phyloP scores from a whole-genome alignment of 805 yeast genomes.

The Yarrowia alimentaria region DNA sequence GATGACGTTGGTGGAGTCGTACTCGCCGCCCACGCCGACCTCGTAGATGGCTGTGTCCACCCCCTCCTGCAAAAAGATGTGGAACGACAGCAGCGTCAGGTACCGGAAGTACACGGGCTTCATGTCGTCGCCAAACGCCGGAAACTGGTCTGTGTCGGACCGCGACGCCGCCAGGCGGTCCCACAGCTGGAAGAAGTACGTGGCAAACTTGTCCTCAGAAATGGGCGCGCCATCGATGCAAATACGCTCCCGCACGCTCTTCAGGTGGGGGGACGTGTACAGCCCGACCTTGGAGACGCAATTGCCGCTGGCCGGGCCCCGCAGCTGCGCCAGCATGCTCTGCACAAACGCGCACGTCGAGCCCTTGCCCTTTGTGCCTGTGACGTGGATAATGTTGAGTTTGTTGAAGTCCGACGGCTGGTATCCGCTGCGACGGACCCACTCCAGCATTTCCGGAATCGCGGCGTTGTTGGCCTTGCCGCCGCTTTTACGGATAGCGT shows the following conservation, averaged over 20 bases:
- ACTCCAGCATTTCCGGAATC: slow-evolving; percentile 81
- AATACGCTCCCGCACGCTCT: slow-evolving; percentile 87
- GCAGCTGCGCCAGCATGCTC: slow-evolving; percentile 69
- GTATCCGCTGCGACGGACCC: slow-evolving; percentile 71
- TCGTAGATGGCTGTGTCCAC: slow-evolving; percentile 95
- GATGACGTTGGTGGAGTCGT: slow-evolving; percentile 91
- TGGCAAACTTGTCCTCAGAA: slow-evolving; percentile 72
- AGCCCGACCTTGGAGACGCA: slow-evolving; percentile 69
- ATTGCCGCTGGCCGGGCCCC: slow-evolving; percentile 28
- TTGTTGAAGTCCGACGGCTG: slow-evolving; percentile 63
- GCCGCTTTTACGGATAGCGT: slow-evolving; percentile 74
- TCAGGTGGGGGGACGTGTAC: slow-evolving; percentile 95
- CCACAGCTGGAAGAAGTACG: slow-evolving; percentile 94
- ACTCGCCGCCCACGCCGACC: slow-evolving; percentile 98
- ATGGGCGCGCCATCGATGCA: slow-evolving; percentile 85
- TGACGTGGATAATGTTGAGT: slow-evolving; percentile 81
- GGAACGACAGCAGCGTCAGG: slow-evolving; percentile 85
- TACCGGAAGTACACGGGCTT: slow-evolving; percentile 94
- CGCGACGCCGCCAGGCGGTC: slow-evolving; percentile 62
- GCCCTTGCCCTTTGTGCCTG: slow-evolving; percentile 99
- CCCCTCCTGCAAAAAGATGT: slow-evolving; percentile 80
- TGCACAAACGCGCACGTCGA: slow-evolving; percentile 94
- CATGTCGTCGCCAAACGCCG: slow-evolving; percentile 66
- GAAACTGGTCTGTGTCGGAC: slow-evolving; percentile 59
- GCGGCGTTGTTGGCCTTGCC: slow-evolving; percentile 59